Conservation (phyloP, 441 rosid species). For the Populus tomentosa region DNA sequence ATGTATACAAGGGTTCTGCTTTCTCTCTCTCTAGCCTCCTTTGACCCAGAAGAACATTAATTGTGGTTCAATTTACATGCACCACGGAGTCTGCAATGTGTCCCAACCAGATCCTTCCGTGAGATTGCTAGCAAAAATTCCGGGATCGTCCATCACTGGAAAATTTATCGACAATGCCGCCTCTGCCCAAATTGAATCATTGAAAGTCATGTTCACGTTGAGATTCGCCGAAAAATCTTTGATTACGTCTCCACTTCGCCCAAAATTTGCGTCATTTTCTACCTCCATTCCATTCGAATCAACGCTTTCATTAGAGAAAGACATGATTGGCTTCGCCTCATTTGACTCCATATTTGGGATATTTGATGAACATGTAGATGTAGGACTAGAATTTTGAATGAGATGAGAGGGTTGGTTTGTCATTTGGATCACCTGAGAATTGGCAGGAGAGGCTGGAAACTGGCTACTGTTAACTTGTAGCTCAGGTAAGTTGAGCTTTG, state of each 20-base stretch:
- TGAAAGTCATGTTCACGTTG: conserved; percentile 52
- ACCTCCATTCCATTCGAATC: conserved; percentile 8
- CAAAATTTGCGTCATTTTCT: conserved; percentile 19
- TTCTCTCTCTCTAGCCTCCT: neutral
- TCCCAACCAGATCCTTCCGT: conserved; percentile 41
- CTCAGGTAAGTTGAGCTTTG: conserved; percentile 74
- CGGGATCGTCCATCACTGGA: conserved; percentile 43
- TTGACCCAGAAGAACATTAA: neutral
- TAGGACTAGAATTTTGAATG: conserved; percentile 5
- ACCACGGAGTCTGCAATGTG: conserved; percentile 42
- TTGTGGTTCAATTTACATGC: conserved; percentile 24
- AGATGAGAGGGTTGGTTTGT: conserved; percentile 12
- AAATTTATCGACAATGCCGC: conserved; percentile 76
- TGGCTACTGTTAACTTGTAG: conserved; percentile 9
- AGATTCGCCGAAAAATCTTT: conserved; percentile 54
- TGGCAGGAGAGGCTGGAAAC: neutral
- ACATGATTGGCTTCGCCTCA: conserved; percentile 6
- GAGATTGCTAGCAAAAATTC: conserved; percentile 21
- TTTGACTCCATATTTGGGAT: conserved; percentile 10
- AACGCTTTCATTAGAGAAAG: conserved; percentile 7
- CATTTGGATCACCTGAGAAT: conserved; percentile 4
- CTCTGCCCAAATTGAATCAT: conserved; percentile 82
- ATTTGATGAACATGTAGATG: neutral
- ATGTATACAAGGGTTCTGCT: neutral
- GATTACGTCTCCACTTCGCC: conserved; percentile 23